Evolutionary conservation across 176 grass and related monocot species (phyloP), one percentile per base, ranked within the genome.

Genomic region (Metroxylon sagu): DNA sequence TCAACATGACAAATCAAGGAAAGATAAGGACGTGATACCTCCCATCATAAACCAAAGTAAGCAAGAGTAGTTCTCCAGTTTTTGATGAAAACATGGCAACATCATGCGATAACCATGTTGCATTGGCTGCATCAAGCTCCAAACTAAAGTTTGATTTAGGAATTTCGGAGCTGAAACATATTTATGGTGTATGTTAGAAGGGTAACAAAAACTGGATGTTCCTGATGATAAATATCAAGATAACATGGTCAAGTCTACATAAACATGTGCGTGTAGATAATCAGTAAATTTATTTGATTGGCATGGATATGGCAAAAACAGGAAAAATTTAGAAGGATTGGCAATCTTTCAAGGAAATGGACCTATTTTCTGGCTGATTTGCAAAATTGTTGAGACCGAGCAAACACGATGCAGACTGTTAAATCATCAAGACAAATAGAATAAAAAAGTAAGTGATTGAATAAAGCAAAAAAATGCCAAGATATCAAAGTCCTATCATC

Each of bases 51-150:
- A 89, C 71, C 31, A 95, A 66, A 48, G 82, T 89, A 60, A 95
- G 64, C 72, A 96, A 77, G 54, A 96, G 72, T 68, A 96, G 68
- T 54, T 90, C 87, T 66, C 92, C 92, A 21, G 73, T 85, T 70
- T 96, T 96, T 18, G 81, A 69, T 27, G 86, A 90, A 64, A 96
- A 90, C 77, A 96, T 80, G 66, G 77, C 80, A 35, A 96, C 77
- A 50, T 96, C 83, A 77, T 82, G 70, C 29, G 86, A 90, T 57
- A 96, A 61, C 92, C 92, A 96, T 48, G 92, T 90, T 27, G 78
- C 80, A 77, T 90, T 87, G 31, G 87, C 86, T 79, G 70, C 92
- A 77, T 96, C 86, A 61, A 96, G 87, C 83, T 96, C 92, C 60
- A 90, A 72, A 56, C 77, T 49, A 52, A 90, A 85, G 57, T 86